Evolutionary conservation across 1,284 basidiomycete species (phyloP).

Genomic region (Chalciporus sp.): DNA sequence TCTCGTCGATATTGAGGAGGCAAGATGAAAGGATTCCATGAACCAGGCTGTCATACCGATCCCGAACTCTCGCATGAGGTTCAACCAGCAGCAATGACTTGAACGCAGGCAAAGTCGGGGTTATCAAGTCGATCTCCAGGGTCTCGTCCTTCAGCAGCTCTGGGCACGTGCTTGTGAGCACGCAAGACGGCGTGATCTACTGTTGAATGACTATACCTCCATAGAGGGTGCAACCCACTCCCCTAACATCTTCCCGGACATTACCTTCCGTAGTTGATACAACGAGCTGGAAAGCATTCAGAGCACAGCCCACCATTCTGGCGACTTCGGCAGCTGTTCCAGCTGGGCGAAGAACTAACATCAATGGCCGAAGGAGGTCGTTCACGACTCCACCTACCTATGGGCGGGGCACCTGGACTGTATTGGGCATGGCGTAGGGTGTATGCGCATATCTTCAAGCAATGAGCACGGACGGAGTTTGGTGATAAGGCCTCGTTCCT

Average conservation of each 20-base stretch:
- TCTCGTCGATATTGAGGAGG: constrained; percentile 86
- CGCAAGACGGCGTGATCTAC: neutral
- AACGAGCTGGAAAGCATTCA: constrained; percentile 68
- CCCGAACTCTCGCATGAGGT: constrained; percentile 35
- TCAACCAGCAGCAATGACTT: constrained; percentile 73
- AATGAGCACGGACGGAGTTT: constrained; percentile 65
- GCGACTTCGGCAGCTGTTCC: constrained; percentile 48
- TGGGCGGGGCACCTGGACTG: constrained; percentile 51
- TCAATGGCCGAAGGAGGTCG: neutral
- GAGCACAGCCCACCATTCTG: constrained; percentile 67
- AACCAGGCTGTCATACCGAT: constrained; percentile 62
- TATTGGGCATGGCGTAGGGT: constrained; percentile 74
- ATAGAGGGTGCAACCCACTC: constrained; percentile 82
- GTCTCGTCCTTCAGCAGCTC: constrained; percentile 86
- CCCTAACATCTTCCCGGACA: constrained; percentile 74
- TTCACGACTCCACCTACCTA: constrained; percentile 48
- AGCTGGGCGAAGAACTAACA: constrained; percentile 10
- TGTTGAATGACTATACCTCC: constrained; percentile 51
- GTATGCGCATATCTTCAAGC: constrained; percentile 80
- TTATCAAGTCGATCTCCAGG: constrained; percentile 75
- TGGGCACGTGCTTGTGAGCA: constrained; percentile 29
- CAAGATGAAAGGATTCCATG: constrained; percentile 89
- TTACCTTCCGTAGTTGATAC: constrained; percentile 59
- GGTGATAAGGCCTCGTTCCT: constrained; percentile 46
- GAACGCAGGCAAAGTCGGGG: constrained; percentile 77